A percentile compares a stretch with the other conserved stretches of the same genome.
Conservation (phyloP, 2,329 filamentous ascomycete species). For the Colletotrichum sp. region DNA sequence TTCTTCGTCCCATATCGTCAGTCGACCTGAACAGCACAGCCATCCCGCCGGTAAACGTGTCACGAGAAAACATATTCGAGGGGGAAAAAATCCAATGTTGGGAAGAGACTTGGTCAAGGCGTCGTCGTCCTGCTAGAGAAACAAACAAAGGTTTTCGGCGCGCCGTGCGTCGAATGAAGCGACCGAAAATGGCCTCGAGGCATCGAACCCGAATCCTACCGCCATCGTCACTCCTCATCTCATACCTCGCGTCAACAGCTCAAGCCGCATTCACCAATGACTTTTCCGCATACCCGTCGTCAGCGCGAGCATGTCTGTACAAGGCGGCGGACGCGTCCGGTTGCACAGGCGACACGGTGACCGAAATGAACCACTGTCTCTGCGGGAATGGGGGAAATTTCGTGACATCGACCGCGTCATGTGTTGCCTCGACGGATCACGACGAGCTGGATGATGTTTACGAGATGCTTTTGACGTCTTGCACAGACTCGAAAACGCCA, state of each 20-base stretch:
- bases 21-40: neutral
- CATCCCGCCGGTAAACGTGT: neutral
- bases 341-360: constrained; percentile 9
- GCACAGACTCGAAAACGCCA: constrained; percentile 46
- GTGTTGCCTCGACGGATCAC: constrained; percentile 41
- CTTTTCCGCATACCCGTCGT: constrained; percentile 7
- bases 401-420: constrained; percentile 49
- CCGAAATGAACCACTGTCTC: constrained; percentile 10
- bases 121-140: neutral
- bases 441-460: constrained; percentile 47
- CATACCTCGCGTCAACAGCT: neutral
- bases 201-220: neutral
- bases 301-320: constrained; percentile 6
- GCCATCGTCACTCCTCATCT: constrained; percentile 4
- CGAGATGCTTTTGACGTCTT: constrained; percentile 46
- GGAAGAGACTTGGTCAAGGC: neutral
- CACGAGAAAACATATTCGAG: neutral
- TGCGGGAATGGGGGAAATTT: constrained; percentile 42
- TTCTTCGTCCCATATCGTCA: constrained; percentile 4
- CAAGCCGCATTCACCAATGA: constrained; percentile 4
- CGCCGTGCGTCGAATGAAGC: neutral
- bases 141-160: neutral
- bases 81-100: neutral
- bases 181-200: constrained; percentile 10
- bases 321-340: constrained; percentile 5